phyloP scores from a whole-genome alignment of 2,329 filamentous ascomycete genomes.

The Chaetomium olivaceum region DNA sequence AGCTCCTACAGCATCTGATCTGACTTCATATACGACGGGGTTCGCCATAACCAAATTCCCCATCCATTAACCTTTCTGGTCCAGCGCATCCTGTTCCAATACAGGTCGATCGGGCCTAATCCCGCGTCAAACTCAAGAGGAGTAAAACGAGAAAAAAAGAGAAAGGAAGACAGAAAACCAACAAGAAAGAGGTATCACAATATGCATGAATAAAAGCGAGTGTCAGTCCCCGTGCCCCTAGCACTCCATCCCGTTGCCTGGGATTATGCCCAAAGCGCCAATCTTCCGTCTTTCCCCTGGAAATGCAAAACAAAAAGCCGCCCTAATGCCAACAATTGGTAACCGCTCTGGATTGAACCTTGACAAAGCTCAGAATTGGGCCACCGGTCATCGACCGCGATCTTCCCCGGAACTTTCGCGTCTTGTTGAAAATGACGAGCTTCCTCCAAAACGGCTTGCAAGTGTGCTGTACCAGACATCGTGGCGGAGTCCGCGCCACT shows the following conservation, averaged over 20 bases:
- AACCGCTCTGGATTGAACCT: not conserved
- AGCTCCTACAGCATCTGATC: not conserved
- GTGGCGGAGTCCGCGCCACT: conserved; percentile 9
- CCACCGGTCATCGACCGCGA: conserved; percentile 3
- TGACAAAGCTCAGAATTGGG: not conserved
- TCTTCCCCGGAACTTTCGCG: conserved; percentile 9
- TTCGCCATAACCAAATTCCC: not conserved
- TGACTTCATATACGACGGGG: not conserved
- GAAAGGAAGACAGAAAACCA: not conserved
- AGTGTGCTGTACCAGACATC: conserved; percentile 23
- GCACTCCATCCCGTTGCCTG: not conserved
- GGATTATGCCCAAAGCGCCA: conserved; percentile 18
- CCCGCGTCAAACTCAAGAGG: not conserved
- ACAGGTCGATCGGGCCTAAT: not conserved
- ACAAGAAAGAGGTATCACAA: conserved; percentile 26
- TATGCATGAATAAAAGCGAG: conserved; percentile 20
- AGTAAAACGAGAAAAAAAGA: no score
- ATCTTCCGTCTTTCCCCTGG: conserved; percentile 2
- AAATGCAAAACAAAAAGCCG: conserved; percentile 11
- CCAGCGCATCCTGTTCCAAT: not conserved
- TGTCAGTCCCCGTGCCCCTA: not conserved
- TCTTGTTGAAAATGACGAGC: conserved; percentile 15
- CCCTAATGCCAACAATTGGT: not conserved
- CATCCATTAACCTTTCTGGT: not conserved
- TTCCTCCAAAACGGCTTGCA: conserved; percentile 17